Evolutionary conservation across 2,329 filamentous ascomycete genomes (phyloP).

Genomic region (Aureobasidium leucospermi): DNA sequence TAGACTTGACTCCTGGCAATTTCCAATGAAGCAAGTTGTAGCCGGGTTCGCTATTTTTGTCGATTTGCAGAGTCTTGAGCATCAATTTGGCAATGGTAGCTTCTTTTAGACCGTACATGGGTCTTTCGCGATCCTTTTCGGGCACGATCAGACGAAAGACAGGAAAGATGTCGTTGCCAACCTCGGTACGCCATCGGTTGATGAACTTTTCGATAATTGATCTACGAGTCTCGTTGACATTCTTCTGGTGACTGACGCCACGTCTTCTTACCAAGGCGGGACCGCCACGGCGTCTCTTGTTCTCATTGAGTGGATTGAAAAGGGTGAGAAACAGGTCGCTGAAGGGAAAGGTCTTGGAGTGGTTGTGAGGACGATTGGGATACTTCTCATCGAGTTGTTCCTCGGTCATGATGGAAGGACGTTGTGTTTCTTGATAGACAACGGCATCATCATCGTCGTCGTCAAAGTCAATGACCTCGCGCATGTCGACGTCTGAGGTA

Average conservation of each 20-base stretch:
- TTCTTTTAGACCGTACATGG: constrained; percentile 92
- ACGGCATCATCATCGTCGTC: constrained; percentile 42
- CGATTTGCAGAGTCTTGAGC: constrained; percentile 88
- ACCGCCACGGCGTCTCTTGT: constrained; percentile 62
- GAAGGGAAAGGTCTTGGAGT: constrained; percentile 72
- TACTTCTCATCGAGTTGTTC: constrained; percentile 53
- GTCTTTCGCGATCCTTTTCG: constrained; percentile 84
- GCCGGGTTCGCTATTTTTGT: constrained; percentile 82
- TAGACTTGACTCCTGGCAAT: constrained; percentile 61
- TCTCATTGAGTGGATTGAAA: constrained; percentile 74
- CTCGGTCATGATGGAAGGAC: constrained; percentile 30
- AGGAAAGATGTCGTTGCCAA: constrained; percentile 88
- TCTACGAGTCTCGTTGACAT: constrained; percentile 69
- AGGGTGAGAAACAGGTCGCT: constrained; percentile 68
- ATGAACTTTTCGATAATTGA: constrained; percentile 84
- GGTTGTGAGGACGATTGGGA: constrained; percentile 74
- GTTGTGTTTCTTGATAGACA: constrained; percentile 30
- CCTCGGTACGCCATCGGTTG: constrained; percentile 74
- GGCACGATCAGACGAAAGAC: constrained; percentile 86
- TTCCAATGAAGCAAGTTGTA: constrained; percentile 88
- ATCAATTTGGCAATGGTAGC: constrained; percentile 81
- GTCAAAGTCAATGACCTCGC: constrained; percentile 34
- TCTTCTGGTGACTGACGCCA: constrained; percentile 48
- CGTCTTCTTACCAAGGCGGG: constrained; percentile 49
- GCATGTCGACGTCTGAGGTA: constrained; percentile 28